phyloP scores from a whole-genome alignment of 192 early-diverging fungal species.

The Backusella australiensis region DNA sequence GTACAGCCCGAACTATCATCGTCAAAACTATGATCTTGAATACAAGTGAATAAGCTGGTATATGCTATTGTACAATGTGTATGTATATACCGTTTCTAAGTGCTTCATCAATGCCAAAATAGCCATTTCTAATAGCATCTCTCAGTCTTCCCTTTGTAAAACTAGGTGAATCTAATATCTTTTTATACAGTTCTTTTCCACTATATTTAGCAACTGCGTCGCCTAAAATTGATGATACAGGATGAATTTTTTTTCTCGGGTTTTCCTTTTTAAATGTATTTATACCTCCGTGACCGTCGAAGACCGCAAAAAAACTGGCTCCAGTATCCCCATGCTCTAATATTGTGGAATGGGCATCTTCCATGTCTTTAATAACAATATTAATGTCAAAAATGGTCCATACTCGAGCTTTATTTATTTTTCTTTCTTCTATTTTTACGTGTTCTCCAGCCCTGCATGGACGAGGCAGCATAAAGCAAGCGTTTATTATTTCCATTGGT shows the following conservation, averaged over 20 bases:
- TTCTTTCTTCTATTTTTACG: constrained; percentile 50
- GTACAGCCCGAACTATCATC: constrained; percentile 90
- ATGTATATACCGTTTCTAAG: constrained; percentile 61
- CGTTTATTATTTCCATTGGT: constrained; percentile 74
- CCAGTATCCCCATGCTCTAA: constrained; percentile 62
- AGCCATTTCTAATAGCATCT: constrained; percentile 83
- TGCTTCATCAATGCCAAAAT: constrained; percentile 74
- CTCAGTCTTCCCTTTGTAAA: constrained; percentile 66
- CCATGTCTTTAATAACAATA: constrained; percentile 68
- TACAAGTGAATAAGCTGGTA: not conserved
- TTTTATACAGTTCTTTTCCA: constrained; percentile 72
- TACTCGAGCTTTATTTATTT: constrained; percentile 5
- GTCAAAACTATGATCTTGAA: constrained; percentile 40
- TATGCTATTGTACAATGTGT: not conserved
- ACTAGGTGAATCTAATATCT: constrained; percentile 59
- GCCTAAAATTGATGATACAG: constrained; percentile 39
- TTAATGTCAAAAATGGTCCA: not conserved
- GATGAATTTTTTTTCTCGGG: not conserved
- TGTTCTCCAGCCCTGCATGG: constrained; percentile 98
- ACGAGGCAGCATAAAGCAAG: constrained; percentile 79
- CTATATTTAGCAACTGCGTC: constrained; percentile 80
- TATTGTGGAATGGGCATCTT: constrained; percentile 94
- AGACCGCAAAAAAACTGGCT: constrained; percentile 91
- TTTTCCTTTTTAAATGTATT: constrained; percentile 12
- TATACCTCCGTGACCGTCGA: constrained; percentile 92